Conservation (phyloP, 1,139 yeast species). For the Pichia sp. region DNA sequence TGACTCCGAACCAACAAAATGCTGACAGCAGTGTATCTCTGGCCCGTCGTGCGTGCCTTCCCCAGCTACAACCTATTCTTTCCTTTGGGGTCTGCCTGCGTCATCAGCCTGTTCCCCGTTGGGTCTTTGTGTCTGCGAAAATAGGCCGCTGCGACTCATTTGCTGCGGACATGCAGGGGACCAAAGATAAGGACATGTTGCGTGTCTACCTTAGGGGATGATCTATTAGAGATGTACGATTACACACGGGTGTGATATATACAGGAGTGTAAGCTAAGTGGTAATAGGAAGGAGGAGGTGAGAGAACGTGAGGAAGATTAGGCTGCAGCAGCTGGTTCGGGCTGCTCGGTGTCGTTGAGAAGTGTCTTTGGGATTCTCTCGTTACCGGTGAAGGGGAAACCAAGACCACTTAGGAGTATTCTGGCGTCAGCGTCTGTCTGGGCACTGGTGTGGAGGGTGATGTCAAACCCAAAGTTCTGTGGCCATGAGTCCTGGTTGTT, state of each 20-base stretch:
- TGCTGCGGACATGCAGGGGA: too few relatives aligned
- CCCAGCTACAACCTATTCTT: too few relatives aligned
- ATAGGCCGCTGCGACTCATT: too few relatives aligned
- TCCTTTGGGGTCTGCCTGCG: too few relatives aligned
- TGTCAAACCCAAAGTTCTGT: constrained; percentile 76
- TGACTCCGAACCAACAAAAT: not conserved
- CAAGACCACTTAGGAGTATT: constrained; percentile 73
- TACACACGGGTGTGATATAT: not conserved
- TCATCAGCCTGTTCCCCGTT: too few relatives aligned
- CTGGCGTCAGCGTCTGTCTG: constrained; percentile 92
- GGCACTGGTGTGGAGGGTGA: constrained; percentile 83
- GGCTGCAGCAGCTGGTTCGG: not conserved
- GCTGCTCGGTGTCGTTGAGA: constrained; percentile 17
- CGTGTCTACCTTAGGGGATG: too few relatives aligned
- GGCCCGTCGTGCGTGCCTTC: too few relatives aligned
- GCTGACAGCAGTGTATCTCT: not conserved
- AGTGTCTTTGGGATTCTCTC: constrained; percentile 38
- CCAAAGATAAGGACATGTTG: too few relatives aligned
- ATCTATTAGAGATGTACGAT: too few relatives aligned
- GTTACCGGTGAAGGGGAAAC: constrained; percentile 68
- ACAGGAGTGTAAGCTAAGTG: not conserved
- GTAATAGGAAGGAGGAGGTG: too few relatives aligned
- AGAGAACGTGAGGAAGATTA: not conserved
- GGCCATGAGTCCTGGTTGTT: constrained; percentile 90
- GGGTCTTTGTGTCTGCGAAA: too few relatives aligned